These are phyloP conservation scores for Suillus clintonianus DNA, from an alignment of 768 basidiomycete genomes.

Conservation along the genomic window DNA sequence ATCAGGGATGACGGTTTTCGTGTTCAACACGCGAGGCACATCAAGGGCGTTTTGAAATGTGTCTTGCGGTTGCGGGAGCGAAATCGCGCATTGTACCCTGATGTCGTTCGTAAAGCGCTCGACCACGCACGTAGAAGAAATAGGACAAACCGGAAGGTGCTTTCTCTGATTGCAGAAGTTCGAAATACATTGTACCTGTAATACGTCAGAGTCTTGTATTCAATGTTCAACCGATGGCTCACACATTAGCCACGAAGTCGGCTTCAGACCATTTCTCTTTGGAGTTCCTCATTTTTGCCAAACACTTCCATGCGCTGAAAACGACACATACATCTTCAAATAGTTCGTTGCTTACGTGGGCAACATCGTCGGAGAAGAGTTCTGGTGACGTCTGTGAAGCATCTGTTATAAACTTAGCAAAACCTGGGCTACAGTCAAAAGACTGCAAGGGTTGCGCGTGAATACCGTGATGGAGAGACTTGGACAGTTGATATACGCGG, in stretches of 20 bases:
- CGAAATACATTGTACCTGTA: conserved; percentile 52
- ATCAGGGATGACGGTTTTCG: conserved; percentile 52
- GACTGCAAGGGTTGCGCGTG: background rate
- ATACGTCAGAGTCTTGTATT: background rate
- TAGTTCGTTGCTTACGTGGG: conserved; percentile 22
- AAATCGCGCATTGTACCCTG: conserved; percentile 50
- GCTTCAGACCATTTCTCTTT: conserved; percentile 55
- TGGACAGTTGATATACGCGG: background rate
- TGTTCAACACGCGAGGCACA: conserved; percentile 39
- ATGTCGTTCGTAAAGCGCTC: background rate
- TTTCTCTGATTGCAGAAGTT: conserved; percentile 42
- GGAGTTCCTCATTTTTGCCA: conserved; percentile 44
- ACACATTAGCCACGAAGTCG: conserved; percentile 59
- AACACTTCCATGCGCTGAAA: conserved; percentile 46
- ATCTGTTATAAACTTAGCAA: conserved; percentile 24
- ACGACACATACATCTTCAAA: conserved; percentile 43
- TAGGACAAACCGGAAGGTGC: conserved; percentile 42
- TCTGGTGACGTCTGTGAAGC: conserved; percentile 37
- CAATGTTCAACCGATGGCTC: conserved; percentile 17
- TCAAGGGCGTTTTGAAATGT: conserved; percentile 26
- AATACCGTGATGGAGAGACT: background rate
- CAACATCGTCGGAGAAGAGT: conserved; percentile 38
- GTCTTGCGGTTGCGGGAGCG: conserved; percentile 47
- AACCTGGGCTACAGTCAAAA: background rate
- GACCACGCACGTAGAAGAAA: background rate